Base-by-base conservation (phyloP, 2,329 filamentous ascomycete species). In the Scedosporium aurantiacum region DNA sequence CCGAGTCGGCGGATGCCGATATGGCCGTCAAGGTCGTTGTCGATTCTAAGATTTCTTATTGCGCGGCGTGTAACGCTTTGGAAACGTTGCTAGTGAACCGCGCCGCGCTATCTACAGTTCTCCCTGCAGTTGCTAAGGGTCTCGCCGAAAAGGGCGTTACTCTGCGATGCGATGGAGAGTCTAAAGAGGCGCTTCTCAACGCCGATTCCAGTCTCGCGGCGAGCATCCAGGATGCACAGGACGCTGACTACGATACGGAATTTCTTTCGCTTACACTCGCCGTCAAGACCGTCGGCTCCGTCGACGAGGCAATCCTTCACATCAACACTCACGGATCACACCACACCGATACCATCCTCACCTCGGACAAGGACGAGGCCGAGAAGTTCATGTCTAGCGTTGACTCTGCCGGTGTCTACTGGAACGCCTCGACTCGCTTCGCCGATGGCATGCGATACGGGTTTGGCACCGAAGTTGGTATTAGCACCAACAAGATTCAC, bases 401-500 rank as follows among this genome's bases (percentile, higher is more conserved):
- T 58, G 94, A 97, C 75, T 90, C 91, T 28, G 89, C 91, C 0
- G 93, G 92, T 60, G 92, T 93, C 18, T 99, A 96, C 80, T 97
- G 93, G 91, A 99, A 99, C 72, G 90, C 91, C 6, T 95, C 90
- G 25, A 96, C 91, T 7, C 84, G 94, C 58, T 93, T 99, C 76
- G 91, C 92, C 5, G 94, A 99, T 72, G 94, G 94, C 6, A 97
- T 96, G 89, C 83, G 94, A 50, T 97, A 95, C 72, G 94, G 94
- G 6, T 99, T 99, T 74, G 94, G 94, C 57, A 97, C 94, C 0
- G 94, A 99, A 76, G 94, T 99, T 25, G 94, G 94, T 61, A 97
- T 99, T 75, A 95, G 90, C 76, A 99, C 94, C 58, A 99, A 97
- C 79, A 99, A 97, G 79, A 96, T 99, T 65, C 94, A 99, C 72